phyloP scores from a whole-genome alignment of 1,284 basidiomycete species.

The Tilletia caries region DNA sequence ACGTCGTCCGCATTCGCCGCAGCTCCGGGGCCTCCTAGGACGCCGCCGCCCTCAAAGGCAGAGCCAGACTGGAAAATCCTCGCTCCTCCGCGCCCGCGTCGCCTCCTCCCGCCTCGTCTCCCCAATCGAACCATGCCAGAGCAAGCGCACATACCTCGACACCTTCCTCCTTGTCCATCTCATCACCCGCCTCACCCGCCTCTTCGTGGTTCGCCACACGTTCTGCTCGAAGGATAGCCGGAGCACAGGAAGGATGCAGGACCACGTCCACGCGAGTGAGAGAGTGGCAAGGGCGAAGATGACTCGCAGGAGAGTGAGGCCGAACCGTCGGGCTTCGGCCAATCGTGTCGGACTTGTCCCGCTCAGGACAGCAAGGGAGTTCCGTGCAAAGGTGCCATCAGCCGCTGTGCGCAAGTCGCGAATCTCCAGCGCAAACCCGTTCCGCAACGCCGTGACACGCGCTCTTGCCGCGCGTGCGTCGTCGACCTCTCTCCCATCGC shows the following conservation, averaged over 20 bases:
- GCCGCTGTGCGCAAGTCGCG: constrained; percentile 9
- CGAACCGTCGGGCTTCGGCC: constrained; percentile 6
- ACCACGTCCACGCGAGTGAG: neutral
- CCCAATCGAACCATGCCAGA: constrained; percentile 50
- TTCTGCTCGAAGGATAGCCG: constrained; percentile 2
- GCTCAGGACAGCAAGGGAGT: neutral
- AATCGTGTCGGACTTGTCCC: neutral
- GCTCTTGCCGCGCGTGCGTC: neutral
- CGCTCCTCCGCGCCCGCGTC: neutral
- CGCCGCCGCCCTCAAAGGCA: no score
- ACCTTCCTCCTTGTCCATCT: no score
- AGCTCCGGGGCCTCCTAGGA: neutral
- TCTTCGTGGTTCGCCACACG: neutral
- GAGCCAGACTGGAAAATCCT: neutral
- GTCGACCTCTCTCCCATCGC: neutral
- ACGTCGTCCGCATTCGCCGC: neutral
- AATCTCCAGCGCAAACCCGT: constrained; percentile 8
- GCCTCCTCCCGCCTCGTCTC: constrained; percentile 27
- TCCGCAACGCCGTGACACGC: neutral
- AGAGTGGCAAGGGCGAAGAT: neutral
- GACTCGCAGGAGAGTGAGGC: neutral
- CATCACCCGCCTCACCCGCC: neutral
- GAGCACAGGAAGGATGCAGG: constrained; percentile 7
- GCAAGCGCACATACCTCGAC: constrained; percentile 34
- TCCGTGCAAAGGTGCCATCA: neutral